Conservation (phyloP, 768 basidiomycete genomes). For the Amanita rimosa region DNA sequence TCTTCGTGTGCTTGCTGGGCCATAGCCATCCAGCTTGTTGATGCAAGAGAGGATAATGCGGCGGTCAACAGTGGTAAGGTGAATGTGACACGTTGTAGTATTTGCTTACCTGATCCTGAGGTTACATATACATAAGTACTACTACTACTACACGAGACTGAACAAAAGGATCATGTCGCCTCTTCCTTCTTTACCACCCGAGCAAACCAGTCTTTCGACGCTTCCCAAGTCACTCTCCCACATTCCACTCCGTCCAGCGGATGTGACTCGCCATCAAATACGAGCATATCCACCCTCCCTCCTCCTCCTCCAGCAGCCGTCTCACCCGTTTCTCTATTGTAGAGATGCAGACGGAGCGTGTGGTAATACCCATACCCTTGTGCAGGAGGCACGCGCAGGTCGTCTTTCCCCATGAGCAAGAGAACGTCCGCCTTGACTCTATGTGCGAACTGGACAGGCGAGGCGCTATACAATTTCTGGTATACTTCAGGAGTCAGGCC, state of each 20-base stretch:
- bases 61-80: no score
- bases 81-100: no score
- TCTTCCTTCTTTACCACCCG: neutral
- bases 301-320: conserved; percentile 5
- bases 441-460: conserved; percentile 51
- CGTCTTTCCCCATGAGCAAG: conserved; percentile 47
- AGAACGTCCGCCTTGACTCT: conserved; percentile 41
- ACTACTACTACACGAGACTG: no score
- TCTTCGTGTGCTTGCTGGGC: no score
- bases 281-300: conserved; percentile 44
- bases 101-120: no score
- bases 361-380: conserved; percentile 60
- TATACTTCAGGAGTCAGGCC: conserved; percentile 36
- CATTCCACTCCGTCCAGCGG: conserved; percentile 55
- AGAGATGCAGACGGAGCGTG: conserved; percentile 23
- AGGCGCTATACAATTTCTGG: conserved; percentile 30
- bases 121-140: no score
- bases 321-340: no score
- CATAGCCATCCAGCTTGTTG: no score
- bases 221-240: conserved; percentile 39
- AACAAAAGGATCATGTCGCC: no score
- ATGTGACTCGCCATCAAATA: conserved; percentile 54
- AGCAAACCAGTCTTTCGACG: conserved; percentile 38
- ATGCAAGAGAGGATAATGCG: no score
- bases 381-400: conserved; percentile 49